Evolutionary conservation across 2,329 filamentous ascomycete genomes (phyloP), one percentile per base, ranked within the genome.

Genomic region (Pleochaeta shiraiana): DNA sequence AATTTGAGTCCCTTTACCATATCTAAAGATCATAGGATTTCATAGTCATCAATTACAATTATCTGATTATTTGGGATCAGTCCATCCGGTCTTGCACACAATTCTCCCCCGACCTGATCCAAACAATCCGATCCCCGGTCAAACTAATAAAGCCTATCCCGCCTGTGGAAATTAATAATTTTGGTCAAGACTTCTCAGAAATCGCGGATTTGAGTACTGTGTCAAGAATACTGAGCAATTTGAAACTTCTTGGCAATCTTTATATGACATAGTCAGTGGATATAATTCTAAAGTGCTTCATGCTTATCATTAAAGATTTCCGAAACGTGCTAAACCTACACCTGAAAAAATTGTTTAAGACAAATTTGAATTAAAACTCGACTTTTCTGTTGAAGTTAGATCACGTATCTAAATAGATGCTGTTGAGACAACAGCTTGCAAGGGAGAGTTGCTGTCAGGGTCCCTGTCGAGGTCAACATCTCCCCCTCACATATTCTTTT

Each of bases 81-180:
- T 65, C 1, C 24, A 65, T 43, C 61, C 61, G n/a, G 34, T 61
- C 3, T 65, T 65, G 12, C 50, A 65, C 26, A 65, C 57, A 16
- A 64, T 45, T 34, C 61, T 65, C n/a, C 61, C 61, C 1, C 33
- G 63, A 37, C 34, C 37, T 7, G 64, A 63, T 60, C 50, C 50
- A 24, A 33, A 64, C 9, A 50, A 50, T 14, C 43, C 30, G 11
- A 34, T 55, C 39, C 28, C 43, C 12, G 60, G 60, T 21, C 60
- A 63, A 63, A 31, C 28, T 24, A 47, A 63, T 21, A 21, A 43
- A n/a, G 12, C 60, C 60, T 12, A 47, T 26, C 33, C 34, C 33
- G n/a, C 39, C 60, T 14, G 26, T 63, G 6, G 34, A 43, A 45
- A 30, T 63, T 21, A 34, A 60, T 11, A n/a, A 31, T n/a, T 33